Conservation (phyloP, 2,329 filamentous ascomycete species). For the Boeremia lycopersici region DNA sequence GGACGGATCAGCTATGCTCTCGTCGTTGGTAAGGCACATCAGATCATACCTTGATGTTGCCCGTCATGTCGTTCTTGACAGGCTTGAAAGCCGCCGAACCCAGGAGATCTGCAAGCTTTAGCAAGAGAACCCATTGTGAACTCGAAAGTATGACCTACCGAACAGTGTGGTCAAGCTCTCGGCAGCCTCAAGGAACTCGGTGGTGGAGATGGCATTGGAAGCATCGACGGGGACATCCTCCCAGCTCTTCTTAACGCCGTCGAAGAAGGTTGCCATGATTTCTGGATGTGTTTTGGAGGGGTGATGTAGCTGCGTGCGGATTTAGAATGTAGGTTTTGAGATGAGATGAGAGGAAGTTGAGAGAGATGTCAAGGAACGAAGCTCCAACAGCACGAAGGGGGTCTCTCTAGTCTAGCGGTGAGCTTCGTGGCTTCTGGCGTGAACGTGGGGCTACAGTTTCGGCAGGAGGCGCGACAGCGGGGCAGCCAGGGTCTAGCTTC, state of each 20-base stretch:
- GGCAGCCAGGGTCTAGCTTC: constrained; percentile 17
- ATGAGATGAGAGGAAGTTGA: neutral
- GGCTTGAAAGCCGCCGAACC: constrained; percentile 79
- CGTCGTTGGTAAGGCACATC: too few relatives aligned
- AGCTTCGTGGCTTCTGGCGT: constrained; percentile 19
- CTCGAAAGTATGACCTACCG: constrained; percentile 58
- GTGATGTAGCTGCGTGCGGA: neutral
- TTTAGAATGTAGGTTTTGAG: neutral
- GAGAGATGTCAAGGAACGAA: constrained; percentile 1
- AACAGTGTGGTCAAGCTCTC: constrained; percentile 88
- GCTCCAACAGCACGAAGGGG: constrained; percentile 11
- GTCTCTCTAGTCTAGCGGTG: constrained; percentile 20
- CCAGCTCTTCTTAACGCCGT: constrained; percentile 84
- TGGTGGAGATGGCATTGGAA: constrained; percentile 77
- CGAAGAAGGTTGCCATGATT: constrained; percentile 72
- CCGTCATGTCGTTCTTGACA: constrained; percentile 88
- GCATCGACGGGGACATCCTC: constrained; percentile 77
- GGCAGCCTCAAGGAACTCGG: constrained; percentile 87
- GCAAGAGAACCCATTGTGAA: neutral
- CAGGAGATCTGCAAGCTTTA: constrained; percentile 58
- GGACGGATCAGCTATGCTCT: neutral
- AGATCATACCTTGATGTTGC: constrained; percentile 79
- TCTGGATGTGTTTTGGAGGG: constrained; percentile 13
- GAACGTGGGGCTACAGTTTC: constrained; percentile 17
- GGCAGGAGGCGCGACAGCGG: constrained; percentile 14